phyloP scores from a whole-genome alignment of 768 basidiomycete species.

The Pulveroboletus frians region DNA sequence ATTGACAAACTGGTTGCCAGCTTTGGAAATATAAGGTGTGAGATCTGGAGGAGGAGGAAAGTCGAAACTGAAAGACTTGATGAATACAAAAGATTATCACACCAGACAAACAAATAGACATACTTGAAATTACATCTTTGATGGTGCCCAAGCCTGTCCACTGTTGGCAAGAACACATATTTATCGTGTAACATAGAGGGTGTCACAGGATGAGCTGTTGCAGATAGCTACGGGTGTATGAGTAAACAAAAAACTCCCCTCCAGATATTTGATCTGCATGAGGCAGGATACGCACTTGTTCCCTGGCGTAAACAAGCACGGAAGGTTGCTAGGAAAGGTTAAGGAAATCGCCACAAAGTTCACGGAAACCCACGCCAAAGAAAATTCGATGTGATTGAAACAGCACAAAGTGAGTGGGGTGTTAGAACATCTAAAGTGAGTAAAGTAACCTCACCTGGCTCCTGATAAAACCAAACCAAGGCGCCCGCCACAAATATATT shows the following conservation, averaged over 20 bases:
- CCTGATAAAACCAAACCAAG: neutral
- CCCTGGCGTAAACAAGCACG: no score
- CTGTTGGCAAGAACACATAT: neutral
- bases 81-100: no score
- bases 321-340: slow-evolving; percentile 31
- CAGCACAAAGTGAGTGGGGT: neutral
- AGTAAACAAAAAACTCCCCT: neutral
- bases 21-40: slow-evolving; percentile 1
- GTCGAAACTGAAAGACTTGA: neutral
- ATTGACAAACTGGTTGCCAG: neutral
- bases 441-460: neutral
- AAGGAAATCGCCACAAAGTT: neutral
- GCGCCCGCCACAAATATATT: neutral
- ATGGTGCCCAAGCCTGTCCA: neutral
- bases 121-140: neutral
- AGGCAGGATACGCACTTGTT: no score
- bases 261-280: neutral
- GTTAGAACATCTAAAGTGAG: neutral
- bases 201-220: neutral
- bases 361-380: neutral
- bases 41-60: slow-evolving; percentile 2
- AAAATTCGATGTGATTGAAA: neutral
- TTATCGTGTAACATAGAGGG: neutral
- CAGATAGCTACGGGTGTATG: neutral
- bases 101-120: neutral